Evolutionary conservation across 2,329 filamentous ascomycete genomes (phyloP), one percentile per base, ranked within the genome.

Genomic region (Aureobasidium melanogenum): DNA sequence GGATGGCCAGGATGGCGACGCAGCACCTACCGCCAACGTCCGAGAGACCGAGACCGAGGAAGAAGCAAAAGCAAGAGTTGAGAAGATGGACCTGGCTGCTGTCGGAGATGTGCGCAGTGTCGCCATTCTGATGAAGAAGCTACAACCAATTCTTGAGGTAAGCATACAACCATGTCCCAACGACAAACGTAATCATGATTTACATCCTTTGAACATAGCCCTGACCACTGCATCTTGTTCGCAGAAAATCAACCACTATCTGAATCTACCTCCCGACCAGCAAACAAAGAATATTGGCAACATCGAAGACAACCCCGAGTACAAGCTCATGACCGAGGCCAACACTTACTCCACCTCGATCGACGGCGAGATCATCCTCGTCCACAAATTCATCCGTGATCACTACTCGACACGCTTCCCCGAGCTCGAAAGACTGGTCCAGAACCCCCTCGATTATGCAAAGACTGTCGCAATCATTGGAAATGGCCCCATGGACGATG

Each of bases 371-470:
- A 89, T 97, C 48, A 88, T 89, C 36, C 83, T 94, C 8, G 89
- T 97, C 24, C 94, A 99, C 80, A 99, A 99, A 76, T 95, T 91
- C 74, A 91, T 97, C 63, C 85, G 93, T 69, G 94, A 99, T 70
- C 91, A 97, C 75, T 99, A 99, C 77, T 96, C 92, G 10, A 82
- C 88, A 19, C 85, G 93, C 63, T 99, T 97, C 69, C 93, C 94
- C 0, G 93, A 97, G 74, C 83, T 99, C 43, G 94, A 99, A 74
- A 84, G 83, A 19, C 83, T 99, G 36, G 88, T 99, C 63, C 91
- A 89, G 62, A 96, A 93, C 69, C 91, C 94, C 1, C 82, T 97
- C 55, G 91, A 97, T 72, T 99, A 97, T 76, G 91, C 93, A 30
- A 96, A 96, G 77, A 90, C 94, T 0, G 94, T 97, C 9, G 87